Base-by-base conservation (phyloP, 495 filamentous ascomycete genomes). In the Tuber aestivum region DNA sequence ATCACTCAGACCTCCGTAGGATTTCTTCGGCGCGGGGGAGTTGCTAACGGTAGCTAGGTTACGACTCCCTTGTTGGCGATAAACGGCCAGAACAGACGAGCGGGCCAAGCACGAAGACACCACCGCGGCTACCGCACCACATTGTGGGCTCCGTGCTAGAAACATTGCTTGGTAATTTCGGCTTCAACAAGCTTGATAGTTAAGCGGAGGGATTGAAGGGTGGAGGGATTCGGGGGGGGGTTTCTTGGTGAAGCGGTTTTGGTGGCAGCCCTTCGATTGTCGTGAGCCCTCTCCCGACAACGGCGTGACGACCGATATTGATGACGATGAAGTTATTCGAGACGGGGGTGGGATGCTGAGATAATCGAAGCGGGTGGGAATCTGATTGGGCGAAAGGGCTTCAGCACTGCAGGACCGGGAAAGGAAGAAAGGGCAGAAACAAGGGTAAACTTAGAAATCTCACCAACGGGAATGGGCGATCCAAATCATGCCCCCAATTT, bases 11-110 rank as follows among this genome's bases (percentile, higher is more conserved):
- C 93, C 93, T 82, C 95, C 94, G 86, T 94, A 92, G 76, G 88
- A 86, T 77, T 87, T 90, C 80, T 90, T 90, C 83, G 91, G 92
- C 42, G 91, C 88, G 75, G 87, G 88, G 73, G 86, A 81, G 86
- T 99, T 94, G 85, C 94, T 91, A 81, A 97, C 94, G 61, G 94
- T 96, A 80, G 95, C 95, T 85, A 98, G 91, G 74, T 87, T 87
- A 83, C 91, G 88, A 14, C 56, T 65, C 27, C 56, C 27, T 35
- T 65, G 56, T 65, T 35, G 56, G 20, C 70, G 73, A 37, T 73
- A 77, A 23, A 68, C 65, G 20, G 70, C 65, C 68, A 70, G 68
- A 35, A 27, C 27, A 20, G 78, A 75, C 5, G 76, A 72, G 56
- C 72, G 72, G 70, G 71, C 65, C 40, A 79, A 69, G 50, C 77